phyloP scores from a whole-genome alignment of 139 green algal genomes.

The Chlamydomonas schloesseri region DNA sequence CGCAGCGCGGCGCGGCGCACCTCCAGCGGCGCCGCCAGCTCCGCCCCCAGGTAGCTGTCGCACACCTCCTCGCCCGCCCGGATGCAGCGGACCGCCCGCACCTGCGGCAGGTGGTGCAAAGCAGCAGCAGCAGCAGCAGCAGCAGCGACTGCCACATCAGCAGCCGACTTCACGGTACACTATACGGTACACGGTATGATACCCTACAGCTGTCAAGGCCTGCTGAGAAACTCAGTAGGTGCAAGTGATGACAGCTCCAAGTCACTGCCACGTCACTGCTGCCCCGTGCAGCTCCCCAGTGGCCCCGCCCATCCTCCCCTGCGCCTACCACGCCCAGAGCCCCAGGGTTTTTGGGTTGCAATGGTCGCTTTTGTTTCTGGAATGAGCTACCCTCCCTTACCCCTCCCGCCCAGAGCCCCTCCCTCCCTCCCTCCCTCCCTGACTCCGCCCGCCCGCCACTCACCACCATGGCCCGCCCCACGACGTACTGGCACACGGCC shows the following conservation, averaged over 20 bases:
- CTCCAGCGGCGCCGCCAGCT: not conserved
- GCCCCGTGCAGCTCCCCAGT: too few species aligned
- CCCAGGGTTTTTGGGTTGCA: too few species aligned
- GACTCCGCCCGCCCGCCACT: not conserved
- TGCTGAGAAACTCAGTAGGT: too few species aligned
- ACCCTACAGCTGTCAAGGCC: not conserved
- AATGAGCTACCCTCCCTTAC: too few species aligned
- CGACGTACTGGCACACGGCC: not conserved
- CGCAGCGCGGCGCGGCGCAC: not conserved
- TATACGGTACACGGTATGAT: too few species aligned
- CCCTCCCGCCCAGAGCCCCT: not conserved
- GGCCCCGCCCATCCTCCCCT: too few species aligned
- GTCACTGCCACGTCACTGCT: too few species aligned
- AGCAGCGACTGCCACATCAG: not conserved
- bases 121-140: not conserved
- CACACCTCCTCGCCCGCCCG: conserved; percentile 1
- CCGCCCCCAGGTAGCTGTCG: conserved; percentile 17
- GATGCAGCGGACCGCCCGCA: not conserved
- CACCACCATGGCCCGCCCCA: conserved; percentile 36
- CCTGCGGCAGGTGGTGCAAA: not conserved
- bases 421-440: not conserved
- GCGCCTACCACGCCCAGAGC: too few species aligned
- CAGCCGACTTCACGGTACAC: not conserved
- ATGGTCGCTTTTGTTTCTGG: too few species aligned
- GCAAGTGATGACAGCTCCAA: too few species aligned